Base-by-base conservation (phyloP, 164 flowering plant species). In the Houttuynia cordata region DNA sequence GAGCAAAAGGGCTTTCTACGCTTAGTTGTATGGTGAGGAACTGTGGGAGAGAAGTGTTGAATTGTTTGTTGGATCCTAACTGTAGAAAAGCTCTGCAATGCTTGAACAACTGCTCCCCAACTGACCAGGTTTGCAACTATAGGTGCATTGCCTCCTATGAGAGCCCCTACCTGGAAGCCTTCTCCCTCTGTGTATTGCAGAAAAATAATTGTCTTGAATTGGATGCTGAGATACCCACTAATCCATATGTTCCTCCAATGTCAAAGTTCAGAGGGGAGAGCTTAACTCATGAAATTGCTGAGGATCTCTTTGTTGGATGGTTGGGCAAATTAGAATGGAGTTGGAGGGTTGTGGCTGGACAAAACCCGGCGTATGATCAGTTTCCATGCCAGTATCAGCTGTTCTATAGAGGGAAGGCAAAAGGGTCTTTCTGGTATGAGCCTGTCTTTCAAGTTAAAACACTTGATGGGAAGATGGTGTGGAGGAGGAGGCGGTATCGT, bases 291-390 rank as follows among this genome's bases (percentile, higher is more conserved):
- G 95, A 87, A 51, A 62, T 71, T 58, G 95, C 96, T 8, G 98
- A 92, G 71, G 98, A 92, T 70, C 81, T 92, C 47, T 89, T 92
- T 63, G 81, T 92, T 24, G 98, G 96, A 53, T 92, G 98, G 93
- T 73, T 92, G 70, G 98, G 93, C 34, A 70, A 57, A 59, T 68
- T 84, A 71, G 78, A 83, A 40, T 92, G 98, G 98, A 92, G 98
- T 70, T 92, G 98, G 98, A 82, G 93, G 14, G 98, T 92, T 37
- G 85, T 83, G 7, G 93, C 96, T 0, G 98, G 98, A 40, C 98
- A 92, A 64, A 92, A 88, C 79, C 98, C 96, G 1, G 98, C 98
- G n/a, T 92, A 92, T 56, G 98, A 92, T 66, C 98, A 92, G 56
- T 92, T 92, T 53, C 98, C 98, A 7, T 92, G 98, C 65, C 98